A percentile compares a stretch with the other conserved stretches of the same genome.
These are phyloP conservation scores for Didymella keratinophila DNA, from an alignment of 2,329 filamentous ascomycete species.

Conservation along the genomic window DNA sequence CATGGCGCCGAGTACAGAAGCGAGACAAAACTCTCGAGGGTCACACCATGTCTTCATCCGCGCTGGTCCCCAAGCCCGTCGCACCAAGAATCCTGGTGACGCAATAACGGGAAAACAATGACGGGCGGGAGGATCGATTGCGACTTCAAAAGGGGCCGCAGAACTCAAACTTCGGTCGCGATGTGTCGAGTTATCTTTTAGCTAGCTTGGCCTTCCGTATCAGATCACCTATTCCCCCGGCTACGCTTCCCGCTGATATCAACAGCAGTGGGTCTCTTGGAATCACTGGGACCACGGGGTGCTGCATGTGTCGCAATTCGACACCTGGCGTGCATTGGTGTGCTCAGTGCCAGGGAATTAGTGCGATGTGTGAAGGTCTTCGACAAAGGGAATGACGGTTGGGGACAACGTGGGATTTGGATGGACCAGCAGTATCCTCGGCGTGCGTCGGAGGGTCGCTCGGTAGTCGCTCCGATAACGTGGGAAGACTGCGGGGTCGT, in stretches of 20 bases:
- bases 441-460: slow-evolving; percentile 14
- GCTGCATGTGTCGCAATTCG: slow-evolving; percentile 6
- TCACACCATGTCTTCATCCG: background rate
- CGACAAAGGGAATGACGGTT: slow-evolving; percentile 7
- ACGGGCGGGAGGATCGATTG: slow-evolving; percentile 10
- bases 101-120: slow-evolving; percentile 4
- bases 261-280: slow-evolving; percentile 14
- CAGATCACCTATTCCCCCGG: slow-evolving; percentile 5
- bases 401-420: slow-evolving; percentile 18
- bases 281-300: slow-evolving; percentile 19
- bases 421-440: slow-evolving; percentile 9
- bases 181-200: slow-evolving; percentile 20
- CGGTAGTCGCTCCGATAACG: slow-evolving; percentile 17
- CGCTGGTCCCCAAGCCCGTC: background rate
- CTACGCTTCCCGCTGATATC: slow-evolving; percentile 14
- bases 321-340: slow-evolving; percentile 5
- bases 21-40: slow-evolving; percentile 4
- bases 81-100: slow-evolving; percentile 11
- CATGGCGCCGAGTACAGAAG: slow-evolving; percentile 18
- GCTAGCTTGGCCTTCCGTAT: slow-evolving; percentile 11
- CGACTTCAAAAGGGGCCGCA: slow-evolving; percentile 14
- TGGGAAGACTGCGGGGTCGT: slow-evolving; percentile 16
- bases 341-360: background rate
- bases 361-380: background rate
- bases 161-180: slow-evolving; percentile 14